A percentile compares a stretch with the other conserved stretches of the same genome.
Evolutionary conservation across 352 stramenopile species (phyloP).

Genomic region (Pythium insidiosum): DNA sequence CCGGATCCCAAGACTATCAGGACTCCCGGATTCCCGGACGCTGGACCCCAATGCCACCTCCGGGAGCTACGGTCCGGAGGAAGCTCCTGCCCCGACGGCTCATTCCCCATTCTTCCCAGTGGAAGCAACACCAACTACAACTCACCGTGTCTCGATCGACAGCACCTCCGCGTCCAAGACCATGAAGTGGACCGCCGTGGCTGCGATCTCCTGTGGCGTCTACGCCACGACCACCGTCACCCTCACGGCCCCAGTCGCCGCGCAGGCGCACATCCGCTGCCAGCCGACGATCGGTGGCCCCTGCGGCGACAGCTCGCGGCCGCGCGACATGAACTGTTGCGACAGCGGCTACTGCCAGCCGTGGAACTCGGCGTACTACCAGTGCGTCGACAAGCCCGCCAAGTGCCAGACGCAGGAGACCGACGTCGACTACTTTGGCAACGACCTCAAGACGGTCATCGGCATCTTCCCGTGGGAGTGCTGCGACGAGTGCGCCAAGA

Average conservation of each 20-base stretch:
- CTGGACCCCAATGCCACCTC: too few species aligned
- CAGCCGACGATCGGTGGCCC: slow-evolving; percentile 32
- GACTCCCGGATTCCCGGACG: too few species aligned
- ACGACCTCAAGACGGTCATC: slow-evolving; percentile 35
- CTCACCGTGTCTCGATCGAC: background rate
- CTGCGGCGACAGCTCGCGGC: slow-evolving; percentile 25
- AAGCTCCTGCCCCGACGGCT: background rate
- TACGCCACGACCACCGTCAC: too few species aligned
- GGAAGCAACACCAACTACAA: slow-evolving; percentile 8
- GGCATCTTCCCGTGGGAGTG: slow-evolving; percentile 24
- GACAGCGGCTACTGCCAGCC: slow-evolving; percentile 51
- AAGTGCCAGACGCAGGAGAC: slow-evolving; percentile 31
- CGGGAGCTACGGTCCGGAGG: too few species aligned
- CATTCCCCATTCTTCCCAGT: slow-evolving; percentile 12
- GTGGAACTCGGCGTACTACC: slow-evolving; percentile 55
- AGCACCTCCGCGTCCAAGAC: background rate
- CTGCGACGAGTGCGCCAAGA: too few species aligned
- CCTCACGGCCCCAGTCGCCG: background rate
- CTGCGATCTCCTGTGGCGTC: background rate
- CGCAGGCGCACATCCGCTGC: slow-evolving; percentile 14
- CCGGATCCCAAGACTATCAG: too few species aligned
- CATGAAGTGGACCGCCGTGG: slow-evolving; percentile 2
- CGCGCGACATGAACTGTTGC: slow-evolving; percentile 18
- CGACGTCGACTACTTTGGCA: too few species aligned
- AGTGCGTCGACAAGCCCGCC: slow-evolving; percentile 26